Base-by-base conservation (phyloP, 2,329 filamentous ascomycete genomes). In the Harringtonia lauricola region DNA sequence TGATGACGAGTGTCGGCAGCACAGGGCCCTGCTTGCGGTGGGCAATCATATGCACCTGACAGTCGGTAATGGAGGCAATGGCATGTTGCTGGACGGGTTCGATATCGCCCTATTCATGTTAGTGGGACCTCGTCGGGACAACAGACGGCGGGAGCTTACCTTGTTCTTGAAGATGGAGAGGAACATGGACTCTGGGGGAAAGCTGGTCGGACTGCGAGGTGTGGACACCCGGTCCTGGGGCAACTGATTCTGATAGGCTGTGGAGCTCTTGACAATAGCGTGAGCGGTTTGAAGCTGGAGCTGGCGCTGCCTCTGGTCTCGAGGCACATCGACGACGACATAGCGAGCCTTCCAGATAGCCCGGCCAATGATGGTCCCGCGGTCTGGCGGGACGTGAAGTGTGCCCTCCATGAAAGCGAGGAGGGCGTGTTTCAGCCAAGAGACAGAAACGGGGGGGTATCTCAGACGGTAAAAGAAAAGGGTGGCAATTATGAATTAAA, bases 11-110 rank as follows among this genome's bases (percentile, higher is more conserved):
- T 7, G 79, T 82, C 2, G 76, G 76, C 8, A 77, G 59, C 5
- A 72, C 64, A 12, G 74, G 70, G 1, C 72, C 72, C 53, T 80
- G 75, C 53, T 82, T 82, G 41, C 76, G 72, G 52, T 81, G 72
- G 35, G 75, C 66, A 15, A 80, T 51, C 56, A 70, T 68, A 55
- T 79, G 74, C 28, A 80, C 66, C 49, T 75, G 68, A 51, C 74
- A 81, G 44, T 76, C 72, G 43, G 66, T 66, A 42, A 79, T 66
- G 37, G 64, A 67, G 47, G 60, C 64, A 42, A 75, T 59, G 36
- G 70, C 64, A 60, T 74, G 70, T 57, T 76, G 72, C 39, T 74
- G 68, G 22, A 69, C 60, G 18, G 71, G 68, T 36, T 79, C 75
- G 47, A 53, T 56, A 48, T 81, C 76, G 36, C 74, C 71, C 66